Percentiles rank a stretch among this genome's conserved stretches.
phyloP scores from a whole-genome alignment of 106 monocot genomes.

The Cymbidium sinense region DNA sequence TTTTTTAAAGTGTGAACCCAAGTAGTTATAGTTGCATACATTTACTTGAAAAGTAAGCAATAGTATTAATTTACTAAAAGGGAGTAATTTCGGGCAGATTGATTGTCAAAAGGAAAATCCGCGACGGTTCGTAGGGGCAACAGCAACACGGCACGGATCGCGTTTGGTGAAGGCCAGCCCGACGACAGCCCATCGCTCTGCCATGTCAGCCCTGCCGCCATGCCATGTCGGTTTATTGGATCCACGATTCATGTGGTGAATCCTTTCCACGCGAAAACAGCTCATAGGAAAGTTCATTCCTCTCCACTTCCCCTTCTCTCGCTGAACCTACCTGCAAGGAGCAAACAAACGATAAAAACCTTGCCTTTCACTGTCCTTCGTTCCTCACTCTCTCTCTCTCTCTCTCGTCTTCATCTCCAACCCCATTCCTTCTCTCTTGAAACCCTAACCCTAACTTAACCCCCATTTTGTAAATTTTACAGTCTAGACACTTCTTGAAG shows the following conservation, averaged over 20 bases:
- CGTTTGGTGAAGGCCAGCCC: neutral
- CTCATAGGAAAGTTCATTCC: neutral
- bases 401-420: neutral
- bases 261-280: neutral
- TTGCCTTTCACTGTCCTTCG: neutral
- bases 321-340: neutral
- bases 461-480: neutral
- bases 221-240: neutral
- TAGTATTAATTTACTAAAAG: no score
- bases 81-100: no score
- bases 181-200: neutral
- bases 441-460: neutral
- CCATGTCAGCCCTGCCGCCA: neutral
- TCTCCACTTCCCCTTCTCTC: neutral
- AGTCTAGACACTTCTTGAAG: neutral
- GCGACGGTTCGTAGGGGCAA: neutral
- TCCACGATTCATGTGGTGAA: neutral
- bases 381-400: neutral
- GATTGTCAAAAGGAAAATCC: no score
- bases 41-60: no score
- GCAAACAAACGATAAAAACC: neutral
- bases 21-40: no score
- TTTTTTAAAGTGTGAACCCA: no score
- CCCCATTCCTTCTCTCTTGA: neutral
- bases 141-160: neutral